Conservation (phyloP, 2,329 filamentous ascomycete genomes). For the Colletotrichum phormii region DNA sequence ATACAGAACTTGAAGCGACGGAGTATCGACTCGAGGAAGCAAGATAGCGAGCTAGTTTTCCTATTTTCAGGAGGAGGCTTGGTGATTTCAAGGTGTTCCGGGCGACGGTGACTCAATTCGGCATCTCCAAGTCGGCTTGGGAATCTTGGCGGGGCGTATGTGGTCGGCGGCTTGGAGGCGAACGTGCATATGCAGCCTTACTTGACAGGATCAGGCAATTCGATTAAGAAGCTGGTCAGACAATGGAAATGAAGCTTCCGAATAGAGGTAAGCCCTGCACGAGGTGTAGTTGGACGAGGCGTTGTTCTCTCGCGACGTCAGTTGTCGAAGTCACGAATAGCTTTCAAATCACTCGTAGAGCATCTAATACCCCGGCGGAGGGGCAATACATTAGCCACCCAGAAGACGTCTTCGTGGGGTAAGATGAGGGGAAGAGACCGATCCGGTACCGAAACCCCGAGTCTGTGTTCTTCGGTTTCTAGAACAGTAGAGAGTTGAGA, state of each 20-base stretch:
- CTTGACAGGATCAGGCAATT: not conserved
- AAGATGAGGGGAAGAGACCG: conserved; percentile 17
- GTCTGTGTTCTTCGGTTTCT: not conserved
- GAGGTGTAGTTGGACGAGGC: not conserved
- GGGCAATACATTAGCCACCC: not conserved
- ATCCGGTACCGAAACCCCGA: conserved; percentile 18
- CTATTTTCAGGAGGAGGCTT: not conserved
- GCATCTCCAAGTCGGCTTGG: conserved; percentile 6
- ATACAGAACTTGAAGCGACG: not conserved
- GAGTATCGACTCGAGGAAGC: not conserved
- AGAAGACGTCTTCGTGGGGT: not conserved
- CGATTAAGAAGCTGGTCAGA: not conserved
- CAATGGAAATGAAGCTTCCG: not conserved
- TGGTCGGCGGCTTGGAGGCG: not conserved
- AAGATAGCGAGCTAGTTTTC: not conserved
- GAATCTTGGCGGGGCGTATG: not conserved
- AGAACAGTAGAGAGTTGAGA: not conserved
- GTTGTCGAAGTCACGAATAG: not conserved
- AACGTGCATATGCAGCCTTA: conserved; percentile 6
- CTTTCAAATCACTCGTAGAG: not conserved
- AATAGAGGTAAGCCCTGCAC: not conserved
- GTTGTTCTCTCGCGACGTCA: not conserved
- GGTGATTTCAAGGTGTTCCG: not conserved
- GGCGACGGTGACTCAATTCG: not conserved
- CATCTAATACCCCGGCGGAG: not conserved